Conservation (phyloP, 2,329 filamentous ascomycete species). For the Fusarium newnesense region DNA sequence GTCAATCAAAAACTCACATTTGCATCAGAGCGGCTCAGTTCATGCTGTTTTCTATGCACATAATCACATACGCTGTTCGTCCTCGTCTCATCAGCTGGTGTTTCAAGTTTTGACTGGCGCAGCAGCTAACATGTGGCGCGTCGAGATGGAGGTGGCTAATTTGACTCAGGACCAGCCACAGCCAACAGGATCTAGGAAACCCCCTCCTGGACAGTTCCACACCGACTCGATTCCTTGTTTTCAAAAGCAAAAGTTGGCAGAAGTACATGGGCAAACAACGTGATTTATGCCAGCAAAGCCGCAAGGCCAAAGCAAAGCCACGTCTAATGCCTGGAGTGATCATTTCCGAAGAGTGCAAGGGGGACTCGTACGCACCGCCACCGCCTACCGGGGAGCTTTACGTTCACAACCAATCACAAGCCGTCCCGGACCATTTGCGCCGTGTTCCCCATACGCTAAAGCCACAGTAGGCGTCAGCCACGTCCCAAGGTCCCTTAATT, state of each 20-base stretch:
- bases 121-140: conserved; percentile 22
- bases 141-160: conserved; percentile 26
- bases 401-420: conserved; percentile 10
- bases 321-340: conserved; percentile 25
- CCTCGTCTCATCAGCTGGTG: conserved; percentile 6
- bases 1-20: conserved; percentile 7
- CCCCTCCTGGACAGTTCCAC: conserved; percentile 24
- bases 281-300: conserved; percentile 16
- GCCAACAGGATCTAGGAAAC: conserved; percentile 19
- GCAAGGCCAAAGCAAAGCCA: conserved; percentile 15
- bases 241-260: conserved; percentile 36
- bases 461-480: conserved; percentile 36
- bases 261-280: conserved; percentile 25
- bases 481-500: conserved; percentile 32
- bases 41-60: background rate
- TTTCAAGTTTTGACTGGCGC: conserved; percentile 33
- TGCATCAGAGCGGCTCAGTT: background rate
- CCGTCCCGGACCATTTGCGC: conserved; percentile 30
- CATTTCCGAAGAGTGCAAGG: conserved; percentile 34
- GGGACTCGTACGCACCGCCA: conserved; percentile 37
- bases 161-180: conserved; percentile 25
- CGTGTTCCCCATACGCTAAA: conserved; percentile 24
- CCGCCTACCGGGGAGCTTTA: background rate
- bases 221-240: conserved; percentile 32
- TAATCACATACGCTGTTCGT: conserved; percentile 7